Evolutionary conservation across 2,329 filamentous ascomycete species (phyloP).

Genomic region (Fusarium compactum): DNA sequence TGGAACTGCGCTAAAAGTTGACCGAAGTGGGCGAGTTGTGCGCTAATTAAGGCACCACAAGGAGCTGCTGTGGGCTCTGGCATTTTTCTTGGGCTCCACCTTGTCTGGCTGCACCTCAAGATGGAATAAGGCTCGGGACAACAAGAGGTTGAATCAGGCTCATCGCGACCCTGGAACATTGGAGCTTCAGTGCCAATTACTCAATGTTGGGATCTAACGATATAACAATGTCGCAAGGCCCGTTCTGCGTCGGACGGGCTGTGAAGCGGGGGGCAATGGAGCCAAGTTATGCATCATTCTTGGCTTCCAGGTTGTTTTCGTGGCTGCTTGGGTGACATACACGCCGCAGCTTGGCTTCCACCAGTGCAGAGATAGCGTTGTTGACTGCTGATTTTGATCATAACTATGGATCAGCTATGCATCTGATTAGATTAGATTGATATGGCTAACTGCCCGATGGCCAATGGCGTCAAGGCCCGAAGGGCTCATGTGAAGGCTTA

Average conservation of each 20-base stretch:
- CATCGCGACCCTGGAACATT: not conserved
- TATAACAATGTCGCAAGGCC: not conserved
- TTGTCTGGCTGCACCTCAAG: not conserved
- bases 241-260: not conserved
- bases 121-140: not conserved
- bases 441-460: not conserved
- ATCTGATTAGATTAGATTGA: constrained; percentile 35
- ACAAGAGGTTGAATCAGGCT: not conserved
- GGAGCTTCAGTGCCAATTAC: not conserved
- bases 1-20: not conserved
- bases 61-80: constrained; percentile 9
- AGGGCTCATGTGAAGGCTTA: not conserved
- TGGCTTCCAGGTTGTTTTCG: not conserved
- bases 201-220: not conserved
- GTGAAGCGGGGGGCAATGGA: not conserved
- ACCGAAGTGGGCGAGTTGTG: not conserved
- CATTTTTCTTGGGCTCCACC: not conserved
- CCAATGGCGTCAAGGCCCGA: not conserved
- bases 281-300: not conserved
- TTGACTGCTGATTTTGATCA: not conserved
- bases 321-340: not conserved
- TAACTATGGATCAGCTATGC: not conserved
- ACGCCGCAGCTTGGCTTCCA: not conserved
- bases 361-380: not conserved
- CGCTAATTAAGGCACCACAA: constrained; percentile 10